Evolutionary conservation across 306 rosid genomes (phyloP).

Genomic region (Cicer judaicum): DNA sequence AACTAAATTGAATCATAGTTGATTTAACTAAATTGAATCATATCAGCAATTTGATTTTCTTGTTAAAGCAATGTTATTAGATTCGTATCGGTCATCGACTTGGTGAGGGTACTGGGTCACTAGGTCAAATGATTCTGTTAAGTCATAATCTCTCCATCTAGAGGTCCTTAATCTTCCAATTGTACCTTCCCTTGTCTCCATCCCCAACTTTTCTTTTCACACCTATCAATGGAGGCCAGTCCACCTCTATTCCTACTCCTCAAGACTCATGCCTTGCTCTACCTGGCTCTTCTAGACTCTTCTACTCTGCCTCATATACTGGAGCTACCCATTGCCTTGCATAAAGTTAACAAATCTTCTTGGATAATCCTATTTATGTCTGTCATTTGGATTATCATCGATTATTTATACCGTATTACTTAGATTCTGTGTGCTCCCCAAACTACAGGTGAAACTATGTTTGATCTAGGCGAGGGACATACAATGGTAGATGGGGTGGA

Average conservation of each 20-base stretch:
- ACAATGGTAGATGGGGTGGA: background rate
- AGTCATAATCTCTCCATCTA: background rate
- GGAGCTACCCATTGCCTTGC: background rate
- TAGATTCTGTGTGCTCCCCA: too few species aligned
- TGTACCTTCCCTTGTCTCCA: background rate
- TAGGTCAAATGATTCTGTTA: background rate
- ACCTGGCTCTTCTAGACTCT: background rate
- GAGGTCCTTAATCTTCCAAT: background rate
- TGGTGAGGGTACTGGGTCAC: background rate
- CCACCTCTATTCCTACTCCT: background rate
- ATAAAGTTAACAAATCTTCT: background rate
- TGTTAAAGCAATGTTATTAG: background rate
- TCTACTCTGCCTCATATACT: too few species aligned
- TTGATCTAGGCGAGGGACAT: background rate
- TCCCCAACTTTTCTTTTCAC: background rate
- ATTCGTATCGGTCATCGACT: background rate
- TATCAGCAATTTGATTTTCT: background rate
- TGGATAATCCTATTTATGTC: background rate
- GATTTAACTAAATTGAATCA: background rate
- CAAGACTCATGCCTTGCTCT: background rate
- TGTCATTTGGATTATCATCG: too few species aligned
- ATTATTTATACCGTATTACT: too few species aligned
- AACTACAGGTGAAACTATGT: too few species aligned
- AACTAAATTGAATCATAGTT: background rate
- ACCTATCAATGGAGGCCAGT: background rate